Evolutionary conservation across 495 filamentous ascomycete genomes (phyloP).

Genomic region (Beverwykella pulmonaria): DNA sequence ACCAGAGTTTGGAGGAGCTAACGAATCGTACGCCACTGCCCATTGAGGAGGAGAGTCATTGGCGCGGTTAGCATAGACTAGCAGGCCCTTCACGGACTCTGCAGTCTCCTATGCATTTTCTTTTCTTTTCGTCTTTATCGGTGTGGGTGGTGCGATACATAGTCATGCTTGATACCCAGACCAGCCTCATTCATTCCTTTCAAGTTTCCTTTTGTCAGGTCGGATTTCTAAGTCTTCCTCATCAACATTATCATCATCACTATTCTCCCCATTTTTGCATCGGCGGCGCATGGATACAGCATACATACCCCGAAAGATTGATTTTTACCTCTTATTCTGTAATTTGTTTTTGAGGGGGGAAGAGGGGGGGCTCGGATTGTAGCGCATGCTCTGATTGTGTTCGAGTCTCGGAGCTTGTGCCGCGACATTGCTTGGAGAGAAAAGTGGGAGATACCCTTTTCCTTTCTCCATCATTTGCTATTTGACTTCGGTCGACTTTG

Average conservation of each 20-base stretch:
- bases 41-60: constrained; percentile 41
- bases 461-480: background rate
- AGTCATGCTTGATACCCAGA: background rate
- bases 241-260: background rate
- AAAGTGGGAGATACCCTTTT: background rate
- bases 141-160: background rate
- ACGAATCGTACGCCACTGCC: constrained; percentile 35
- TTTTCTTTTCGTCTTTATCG: background rate
- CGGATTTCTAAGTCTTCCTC: background rate
- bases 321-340: background rate
- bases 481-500: background rate
- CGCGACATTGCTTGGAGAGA: background rate
- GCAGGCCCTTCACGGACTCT: no score
- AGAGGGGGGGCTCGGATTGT: no score
- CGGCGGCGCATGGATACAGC: background rate
- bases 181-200: background rate
- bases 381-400: no score
- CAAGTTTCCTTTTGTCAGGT: background rate
- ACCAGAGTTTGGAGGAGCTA: constrained; percentile 31
- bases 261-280: constrained; percentile 3
- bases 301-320: constrained; percentile 5
- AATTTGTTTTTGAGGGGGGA: no score
- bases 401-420: background rate
- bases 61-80: constrained; percentile 33
- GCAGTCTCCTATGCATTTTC: background rate